A percentile compares a stretch with the other conserved stretches of the same genome.
These are phyloP conservation scores for Cinnamomum micranthum DNA, from an alignment of 164 flowering plant species.

Conservation along the genomic window DNA sequence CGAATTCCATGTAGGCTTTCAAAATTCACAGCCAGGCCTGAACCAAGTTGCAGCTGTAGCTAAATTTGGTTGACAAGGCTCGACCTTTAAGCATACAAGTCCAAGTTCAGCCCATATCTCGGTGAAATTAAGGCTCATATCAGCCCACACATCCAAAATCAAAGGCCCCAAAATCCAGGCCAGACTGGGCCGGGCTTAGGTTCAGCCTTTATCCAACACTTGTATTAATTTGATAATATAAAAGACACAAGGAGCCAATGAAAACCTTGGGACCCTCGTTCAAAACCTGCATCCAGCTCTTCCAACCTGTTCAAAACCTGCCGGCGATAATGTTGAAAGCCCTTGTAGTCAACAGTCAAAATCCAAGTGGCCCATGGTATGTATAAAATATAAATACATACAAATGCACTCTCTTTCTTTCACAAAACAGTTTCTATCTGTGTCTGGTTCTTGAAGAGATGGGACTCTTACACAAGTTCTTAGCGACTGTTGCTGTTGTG, in stretches of 20 bases:
- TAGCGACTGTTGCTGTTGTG: constrained; percentile 6
- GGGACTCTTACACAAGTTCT: not conserved
- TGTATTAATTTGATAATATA: too few relatives aligned
- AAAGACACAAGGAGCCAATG: not conserved
- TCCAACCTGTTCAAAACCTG: not conserved
- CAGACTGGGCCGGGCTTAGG: too few relatives aligned
- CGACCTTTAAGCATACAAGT: too few relatives aligned
- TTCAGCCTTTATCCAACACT: too few relatives aligned
- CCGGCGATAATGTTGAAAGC: not conserved
- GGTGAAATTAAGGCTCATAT: too few relatives aligned
- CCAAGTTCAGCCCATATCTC: too few relatives aligned
- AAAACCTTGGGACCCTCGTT: not conserved
- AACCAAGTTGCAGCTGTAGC: too few relatives aligned
- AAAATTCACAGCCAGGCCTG: too few relatives aligned
- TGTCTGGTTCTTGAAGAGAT: not conserved
- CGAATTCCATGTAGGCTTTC: too few relatives aligned
- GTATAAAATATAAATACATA: not conserved
- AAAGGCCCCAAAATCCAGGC: too few relatives aligned
- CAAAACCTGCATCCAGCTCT: not conserved
- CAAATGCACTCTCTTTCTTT: not conserved
- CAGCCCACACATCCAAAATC: too few relatives aligned
- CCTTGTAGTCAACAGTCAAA: constrained; percentile 7
- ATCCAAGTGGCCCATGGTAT: not conserved
- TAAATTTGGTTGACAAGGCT: too few relatives aligned
- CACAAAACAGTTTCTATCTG: not conserved